These are phyloP conservation scores for Cucumis melo DNA, from an alignment of 306 rosid genomes.

Conservation along the genomic window DNA sequence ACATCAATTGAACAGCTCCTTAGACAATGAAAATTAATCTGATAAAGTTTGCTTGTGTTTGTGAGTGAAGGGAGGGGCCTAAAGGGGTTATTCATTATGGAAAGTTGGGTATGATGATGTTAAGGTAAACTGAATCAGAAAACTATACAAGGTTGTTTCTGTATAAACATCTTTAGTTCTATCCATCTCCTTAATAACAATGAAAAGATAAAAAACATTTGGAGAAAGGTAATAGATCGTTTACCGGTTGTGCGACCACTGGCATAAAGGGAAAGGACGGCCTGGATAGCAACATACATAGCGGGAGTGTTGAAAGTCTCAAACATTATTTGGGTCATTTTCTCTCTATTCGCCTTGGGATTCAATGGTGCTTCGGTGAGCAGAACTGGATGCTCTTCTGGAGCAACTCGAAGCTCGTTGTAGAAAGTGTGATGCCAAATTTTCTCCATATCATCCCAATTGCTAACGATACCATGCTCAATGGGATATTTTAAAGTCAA, in stretches of 20 bases:
- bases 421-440: constrained; percentile 98
- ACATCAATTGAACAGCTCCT: neutral
- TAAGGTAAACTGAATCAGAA: neutral
- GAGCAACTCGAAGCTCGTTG: constrained; percentile 89
- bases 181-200: neutral
- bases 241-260: constrained; percentile 98
- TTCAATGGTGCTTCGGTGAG: constrained; percentile 96
- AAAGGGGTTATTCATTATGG: neutral
- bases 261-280: constrained; percentile 94
- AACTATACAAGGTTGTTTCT: neutral
- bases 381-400: constrained; percentile 95
- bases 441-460: constrained; percentile 99
- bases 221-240: constrained; percentile 4
- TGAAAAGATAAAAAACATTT: neutral
- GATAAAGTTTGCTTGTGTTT: neutral
- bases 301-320: constrained; percentile 96
- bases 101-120: neutral
- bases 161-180: neutral
- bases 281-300: constrained; percentile 94
- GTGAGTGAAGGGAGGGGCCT: neutral
- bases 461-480: constrained; percentile 90
- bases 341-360: constrained; percentile 94
- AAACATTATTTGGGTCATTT: constrained; percentile 94
- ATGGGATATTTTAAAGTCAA: constrained; percentile 84
- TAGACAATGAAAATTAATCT: neutral